Base-by-base conservation (phyloP, 768 basidiomycete genomes). In the Russula sp. region DNA sequence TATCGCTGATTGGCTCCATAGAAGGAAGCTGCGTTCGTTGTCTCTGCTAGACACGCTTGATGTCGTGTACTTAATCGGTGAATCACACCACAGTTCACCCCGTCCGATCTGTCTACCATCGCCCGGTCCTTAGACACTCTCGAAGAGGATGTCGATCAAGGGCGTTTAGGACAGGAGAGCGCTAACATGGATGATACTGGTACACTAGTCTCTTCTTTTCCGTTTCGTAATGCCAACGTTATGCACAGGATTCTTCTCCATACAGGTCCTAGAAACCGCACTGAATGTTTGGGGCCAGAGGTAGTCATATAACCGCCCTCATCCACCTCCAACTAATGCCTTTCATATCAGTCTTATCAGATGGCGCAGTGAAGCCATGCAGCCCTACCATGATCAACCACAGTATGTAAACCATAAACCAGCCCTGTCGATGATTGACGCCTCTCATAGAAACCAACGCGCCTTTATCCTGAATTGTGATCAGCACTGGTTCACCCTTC, bases 171-270 rank as follows among this genome's bases (percentile, higher is more conserved):
- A 34, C 68, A 68, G 56, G 71, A 74, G 45, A 87, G 87, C 74
- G 77, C 80, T 62, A 97, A 97, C 70, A 91, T 94, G 88, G 93
- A 97, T 67, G 93, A 95, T 71, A 92, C 91, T 32, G 93, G 92
- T 84, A 63, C 38, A 68, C 42, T 6, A 22, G 39, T 35, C 13
- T 45, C 13, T 22, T n/a, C 18, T 34, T 35, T 42, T 43, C 18
- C 10, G 50, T 14, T 7, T 20, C 20, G 53, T 10, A 49, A 11
- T 41, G 18, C 64, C 29, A 53, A 64, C 35, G 2, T 11, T 56
- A 50, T 55, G 42, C 22, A 14, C 66, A 92, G 90, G 91, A 1
- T 97, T 92, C 72, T 97, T 97, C 74, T 95, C 93, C 2, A 81
- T 96, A 1, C 92, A 93, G 65, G 94, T 96, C 2, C 72, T 96